These are phyloP conservation scores for Acanthamoeba culbertsoni DNA, from an alignment of 208 protist genomes.

Conservation along the genomic window DNA sequence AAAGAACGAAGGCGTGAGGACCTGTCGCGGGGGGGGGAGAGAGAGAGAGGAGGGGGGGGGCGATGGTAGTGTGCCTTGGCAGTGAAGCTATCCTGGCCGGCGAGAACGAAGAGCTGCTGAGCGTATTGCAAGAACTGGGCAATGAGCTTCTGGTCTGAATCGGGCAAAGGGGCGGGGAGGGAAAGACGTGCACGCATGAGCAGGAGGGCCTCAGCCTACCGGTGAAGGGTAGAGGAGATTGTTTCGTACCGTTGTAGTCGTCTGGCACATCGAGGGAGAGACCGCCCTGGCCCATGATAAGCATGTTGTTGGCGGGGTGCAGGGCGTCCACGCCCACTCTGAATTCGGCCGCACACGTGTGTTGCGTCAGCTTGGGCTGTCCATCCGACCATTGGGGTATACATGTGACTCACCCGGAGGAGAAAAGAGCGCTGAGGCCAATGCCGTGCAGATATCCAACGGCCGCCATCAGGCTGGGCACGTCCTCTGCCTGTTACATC, in stretches of 20 bases:
- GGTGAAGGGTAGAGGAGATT: not conserved
- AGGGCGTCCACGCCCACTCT: not conserved
- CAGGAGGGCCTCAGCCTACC: not conserved
- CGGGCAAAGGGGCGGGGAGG: not conserved
- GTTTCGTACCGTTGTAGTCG: not conserved
- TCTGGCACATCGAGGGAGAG: not conserved
- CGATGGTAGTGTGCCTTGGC: not conserved
- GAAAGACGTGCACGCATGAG: not conserved
- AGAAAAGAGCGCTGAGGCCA: not conserved
- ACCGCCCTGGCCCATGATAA: not conserved
- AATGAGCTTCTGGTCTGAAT: not conserved
- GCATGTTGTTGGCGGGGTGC: not conserved
- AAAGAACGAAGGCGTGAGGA: too few species aligned
- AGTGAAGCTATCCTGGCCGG: not conserved
- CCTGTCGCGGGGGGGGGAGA: too few species aligned
- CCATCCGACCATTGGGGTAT: not conserved
- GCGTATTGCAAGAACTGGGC: not conserved
- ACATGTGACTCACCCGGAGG: not conserved
- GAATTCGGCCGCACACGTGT: not conserved
- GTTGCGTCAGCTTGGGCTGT: not conserved
- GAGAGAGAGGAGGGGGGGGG: not conserved
- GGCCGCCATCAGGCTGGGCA: not conserved
- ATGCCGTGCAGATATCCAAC: not conserved
- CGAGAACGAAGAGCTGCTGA: not conserved
- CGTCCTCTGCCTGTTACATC: not conserved